A percentile compares a stretch with the other conserved stretches of the same genome.
Evolutionary conservation across 148 eudicot species (phyloP).

Genomic region (Rhododendron griersonianum): DNA sequence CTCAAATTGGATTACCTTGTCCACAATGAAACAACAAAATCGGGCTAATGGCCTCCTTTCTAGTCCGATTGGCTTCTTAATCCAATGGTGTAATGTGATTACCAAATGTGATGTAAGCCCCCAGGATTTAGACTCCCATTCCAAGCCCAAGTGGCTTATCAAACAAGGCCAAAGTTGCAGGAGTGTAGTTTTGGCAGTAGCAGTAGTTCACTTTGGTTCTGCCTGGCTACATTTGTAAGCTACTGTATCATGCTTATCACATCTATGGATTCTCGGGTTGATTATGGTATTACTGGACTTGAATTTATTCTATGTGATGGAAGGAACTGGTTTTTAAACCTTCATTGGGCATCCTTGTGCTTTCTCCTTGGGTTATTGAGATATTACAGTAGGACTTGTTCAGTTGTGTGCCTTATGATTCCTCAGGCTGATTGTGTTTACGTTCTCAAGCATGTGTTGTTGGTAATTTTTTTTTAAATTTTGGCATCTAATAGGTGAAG

Average conservation of each 20-base stretch:
- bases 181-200: neutral
- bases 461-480: neutral
- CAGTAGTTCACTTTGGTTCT: neutral
- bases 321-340: neutral
- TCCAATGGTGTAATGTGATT: neutral
- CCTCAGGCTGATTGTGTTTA: neutral
- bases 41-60: neutral
- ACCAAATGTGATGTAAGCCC: neutral
- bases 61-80: neutral
- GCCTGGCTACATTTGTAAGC: neutral
- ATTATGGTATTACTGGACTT: neutral
- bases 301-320: neutral
- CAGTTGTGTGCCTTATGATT: neutral
- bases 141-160: too few species aligned
- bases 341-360: neutral
- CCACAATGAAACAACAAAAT: neutral
- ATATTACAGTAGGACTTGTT: neutral
- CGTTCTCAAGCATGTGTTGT: neutral
- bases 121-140: neutral
- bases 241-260: neutral
- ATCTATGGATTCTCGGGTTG: neutral
- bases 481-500: conserved; percentile 52
- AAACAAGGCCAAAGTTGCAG: neutral
- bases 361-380: neutral
- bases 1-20: neutral